Evolutionary conservation across 169 alveolate species (phyloP), one percentile per base, ranked within the genome.

Genomic region (Plasmodium sp.): DNA sequence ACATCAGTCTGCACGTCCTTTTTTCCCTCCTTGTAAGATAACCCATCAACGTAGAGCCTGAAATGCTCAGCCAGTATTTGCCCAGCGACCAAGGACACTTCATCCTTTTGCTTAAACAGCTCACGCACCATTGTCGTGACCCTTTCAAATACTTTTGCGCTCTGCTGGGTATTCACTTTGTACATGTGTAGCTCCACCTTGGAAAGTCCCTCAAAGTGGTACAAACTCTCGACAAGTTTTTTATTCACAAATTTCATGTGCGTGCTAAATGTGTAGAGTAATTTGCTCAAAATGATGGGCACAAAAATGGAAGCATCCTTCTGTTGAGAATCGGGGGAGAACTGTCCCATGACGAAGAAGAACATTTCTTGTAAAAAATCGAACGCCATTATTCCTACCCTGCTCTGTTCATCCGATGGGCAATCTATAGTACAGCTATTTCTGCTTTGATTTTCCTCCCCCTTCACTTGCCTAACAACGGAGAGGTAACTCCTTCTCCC

Each of bases 51-150:
- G 43, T 86, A 86, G 14, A 75, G 9, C 71, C 41, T 86, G 48
- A 86, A 86, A 86, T 86, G 45, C 12, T 86, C 81, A 51, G 86
- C 93, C 41, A 86, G 31, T 22, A 86, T 56, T 86, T 86, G 93
- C 48, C 93, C 93, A 5, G 82, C 79, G 22, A 75, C 41, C 71
- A 86, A 51, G 10, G 82, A 86, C 39, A 77, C 62, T 36, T 86
- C 93, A 75, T 86, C 80, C 62, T 75, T 51, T 12, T 82, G 43
- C 22, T 86, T 75, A 86, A 86, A 86, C 34, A 86, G 54, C 41
- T 56, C 16, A 6, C 81, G 93, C 16, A 86, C 27, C 41, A 75
- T 27, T 6, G 10, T 56, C 3, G 93, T 75, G 36, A 86, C 56
- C 14, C 41, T 86, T 36, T 86, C 93, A 45, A 86, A 86, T 41